Conservation (phyloP, 192 early-diverging fungal genomes). For the Piromyces finnis region DNA sequence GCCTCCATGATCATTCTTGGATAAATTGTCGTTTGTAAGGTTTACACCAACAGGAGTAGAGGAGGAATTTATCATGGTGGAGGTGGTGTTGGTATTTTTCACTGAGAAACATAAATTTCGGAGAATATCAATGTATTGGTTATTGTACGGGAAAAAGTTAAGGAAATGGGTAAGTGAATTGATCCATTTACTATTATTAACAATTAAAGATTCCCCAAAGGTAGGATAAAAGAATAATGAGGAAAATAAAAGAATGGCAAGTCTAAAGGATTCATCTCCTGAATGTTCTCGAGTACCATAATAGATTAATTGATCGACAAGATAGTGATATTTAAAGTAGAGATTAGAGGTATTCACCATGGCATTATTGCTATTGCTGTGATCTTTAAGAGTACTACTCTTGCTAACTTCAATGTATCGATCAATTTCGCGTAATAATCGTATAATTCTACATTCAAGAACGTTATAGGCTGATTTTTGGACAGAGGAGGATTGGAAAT, state of each 20-base stretch:
- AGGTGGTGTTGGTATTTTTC: background rate
- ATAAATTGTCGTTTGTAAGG: no score
- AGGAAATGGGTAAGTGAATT: background rate
- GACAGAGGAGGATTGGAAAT: constrained; percentile 34
- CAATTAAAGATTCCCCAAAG: background rate
- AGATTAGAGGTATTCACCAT: constrained; percentile 9
- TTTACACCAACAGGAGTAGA: background rate
- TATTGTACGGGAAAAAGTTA: background rate
- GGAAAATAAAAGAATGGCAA: constrained; percentile 49
- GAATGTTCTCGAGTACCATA: constrained; percentile 58
- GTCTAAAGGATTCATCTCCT: constrained; percentile 45
- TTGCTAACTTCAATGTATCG: background rate
- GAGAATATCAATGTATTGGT: background rate
- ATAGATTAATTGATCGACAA: constrained; percentile 58
- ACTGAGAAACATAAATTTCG: background rate
- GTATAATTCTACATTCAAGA: constrained; percentile 43
- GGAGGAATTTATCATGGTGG: no score
- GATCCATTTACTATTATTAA: background rate
- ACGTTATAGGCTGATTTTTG: constrained; percentile 37
- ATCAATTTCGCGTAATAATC: constrained; percentile 40
- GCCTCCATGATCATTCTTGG: no score
- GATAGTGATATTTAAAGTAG: constrained; percentile 47
- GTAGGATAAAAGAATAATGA: constrained; percentile 4
- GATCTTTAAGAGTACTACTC: background rate
- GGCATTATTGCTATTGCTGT: no score